Base-by-base conservation (phyloP, 495 filamentous ascomycete species). In the Aspergillus taichungensis region DNA sequence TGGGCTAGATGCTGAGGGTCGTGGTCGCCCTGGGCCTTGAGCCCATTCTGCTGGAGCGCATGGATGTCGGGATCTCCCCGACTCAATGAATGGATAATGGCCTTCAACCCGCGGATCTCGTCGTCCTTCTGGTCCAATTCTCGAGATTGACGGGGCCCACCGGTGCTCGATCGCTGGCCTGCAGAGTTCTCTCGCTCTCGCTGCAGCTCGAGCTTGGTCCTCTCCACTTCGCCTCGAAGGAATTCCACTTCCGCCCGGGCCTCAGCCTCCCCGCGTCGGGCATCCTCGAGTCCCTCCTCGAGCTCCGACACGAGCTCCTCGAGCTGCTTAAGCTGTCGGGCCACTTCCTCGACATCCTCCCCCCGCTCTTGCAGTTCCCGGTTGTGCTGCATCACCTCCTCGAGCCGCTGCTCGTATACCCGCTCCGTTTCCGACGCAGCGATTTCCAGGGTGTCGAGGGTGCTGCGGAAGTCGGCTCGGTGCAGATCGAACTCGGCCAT, bases 171-270 rank as follows among this genome's bases (percentile, higher is more conserved):
- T 8, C 71, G 72, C 1, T 80, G 63, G 5, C 75, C 73, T 13
- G 80, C 78, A 8, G 86, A 86, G 61, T 89, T 89, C 55, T 95
- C 92, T n/a, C 84, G 75, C 60, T 97, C 94, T 43, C 89, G 74
- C 37, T 86, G 79, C 12, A 97, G 69, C 70, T 99, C 92, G 27
- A 89, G 76, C 47, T 90, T 80, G n/a, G 87, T 88, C 42, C 92
- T 69, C 61, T 99, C 92, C 0, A 99, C 94, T 60, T 99, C 92
- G 2, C 92, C 92, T 30, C 94, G 80, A 18, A 99, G 66, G 62
- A 96, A 96, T 57, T 99, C 92, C 5, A 96, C 94, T 60, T 99
- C 94, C 2, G 87, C 89, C 47, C 92, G 74, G 13, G 94, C 92
- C 69, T 99, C 92, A 1, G 94, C 90, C 63, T 99, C 94, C n/a